A percentile compares a stretch with the other conserved stretches of the same genome.
phyloP scores from a whole-genome alignment of 2,329 filamentous ascomycete genomes.

The Daldinia sp. region DNA sequence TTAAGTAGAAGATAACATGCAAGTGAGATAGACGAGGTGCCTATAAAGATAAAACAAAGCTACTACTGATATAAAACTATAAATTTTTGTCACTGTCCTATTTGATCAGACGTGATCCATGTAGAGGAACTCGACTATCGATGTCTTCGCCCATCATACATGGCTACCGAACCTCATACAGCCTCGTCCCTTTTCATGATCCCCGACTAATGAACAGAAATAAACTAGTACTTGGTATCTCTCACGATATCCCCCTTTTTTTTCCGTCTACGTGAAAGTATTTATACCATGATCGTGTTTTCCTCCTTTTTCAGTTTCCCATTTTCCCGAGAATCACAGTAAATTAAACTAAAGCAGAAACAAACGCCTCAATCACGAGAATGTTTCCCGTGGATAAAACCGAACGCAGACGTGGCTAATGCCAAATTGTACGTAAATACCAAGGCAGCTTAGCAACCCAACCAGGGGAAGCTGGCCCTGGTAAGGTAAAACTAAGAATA shows the following conservation, averaged over 20 bases:
- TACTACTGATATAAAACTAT: not conserved
- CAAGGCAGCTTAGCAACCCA: not conserved
- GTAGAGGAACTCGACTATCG: not conserved
- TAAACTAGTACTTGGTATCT: not conserved
- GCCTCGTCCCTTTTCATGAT: not conserved
- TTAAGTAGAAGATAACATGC: not conserved
- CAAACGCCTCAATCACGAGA: constrained; percentile 18
- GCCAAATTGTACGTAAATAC: not conserved
- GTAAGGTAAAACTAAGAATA: not conserved
- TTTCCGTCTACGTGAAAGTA: not conserved
- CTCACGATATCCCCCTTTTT: not conserved
- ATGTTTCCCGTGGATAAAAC: constrained; percentile 1
- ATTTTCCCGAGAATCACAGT: not conserved
- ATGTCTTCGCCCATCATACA: not conserved
- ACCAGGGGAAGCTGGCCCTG: not conserved
- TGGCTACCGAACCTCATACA: not conserved
- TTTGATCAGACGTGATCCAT: not conserved
- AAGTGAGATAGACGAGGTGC: not conserved
- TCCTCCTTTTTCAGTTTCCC: constrained; percentile 5
- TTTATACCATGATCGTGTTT: not conserved
- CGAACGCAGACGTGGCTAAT: not conserved
- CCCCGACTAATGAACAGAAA: not conserved
- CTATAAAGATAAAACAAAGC: not conserved
- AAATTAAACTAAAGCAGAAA: not conserved
- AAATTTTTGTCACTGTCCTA: not conserved